phyloP scores from a whole-genome alignment of 2,329 filamentous ascomycete genomes.

The Xylariaceae sp. region DNA sequence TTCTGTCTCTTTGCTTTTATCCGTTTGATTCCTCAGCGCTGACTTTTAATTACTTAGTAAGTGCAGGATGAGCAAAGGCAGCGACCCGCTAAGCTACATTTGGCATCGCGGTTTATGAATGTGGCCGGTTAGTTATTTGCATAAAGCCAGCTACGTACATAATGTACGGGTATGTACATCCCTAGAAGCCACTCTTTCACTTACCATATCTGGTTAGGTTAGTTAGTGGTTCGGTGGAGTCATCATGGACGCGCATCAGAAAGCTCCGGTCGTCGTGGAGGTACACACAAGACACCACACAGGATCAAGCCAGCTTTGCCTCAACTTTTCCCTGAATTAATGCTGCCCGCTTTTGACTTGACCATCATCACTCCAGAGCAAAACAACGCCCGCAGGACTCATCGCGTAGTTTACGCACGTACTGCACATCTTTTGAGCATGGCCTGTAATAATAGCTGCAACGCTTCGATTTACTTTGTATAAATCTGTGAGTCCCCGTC shows the following conservation, averaged over 20 bases:
- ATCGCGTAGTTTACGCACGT: conserved; percentile 4
- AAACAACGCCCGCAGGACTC: conserved; percentile 1
- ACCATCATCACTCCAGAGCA: background rate
- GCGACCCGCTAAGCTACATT: no score
- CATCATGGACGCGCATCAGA: conserved; percentile 11
- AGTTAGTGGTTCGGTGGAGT: conserved; percentile 5
- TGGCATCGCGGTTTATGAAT: no score
- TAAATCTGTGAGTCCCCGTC: conserved; percentile 28
- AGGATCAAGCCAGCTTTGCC: conserved; percentile 24
- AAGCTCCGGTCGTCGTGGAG: conserved; percentile 10
- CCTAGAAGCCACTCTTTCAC: conserved; percentile 16
- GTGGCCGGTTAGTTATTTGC: no score
- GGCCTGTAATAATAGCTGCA: conserved; percentile 26
- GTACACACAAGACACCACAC: no score
- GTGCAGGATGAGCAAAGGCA: no score
- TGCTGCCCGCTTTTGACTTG: background rate
- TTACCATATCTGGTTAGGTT: conserved; percentile 12
- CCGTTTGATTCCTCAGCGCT: no score
- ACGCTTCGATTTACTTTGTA: conserved; percentile 27
- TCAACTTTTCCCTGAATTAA: conserved; percentile 10
- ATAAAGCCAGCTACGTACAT: no score
- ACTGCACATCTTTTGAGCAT: conserved; percentile 22
- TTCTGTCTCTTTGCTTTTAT: no score
- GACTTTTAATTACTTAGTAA: no score
- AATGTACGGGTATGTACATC: no score